A percentile compares a stretch with the other conserved stretches of the same genome.
Conservation (phyloP, 116 monocot species). For the Posidonia oceanica region DNA sequence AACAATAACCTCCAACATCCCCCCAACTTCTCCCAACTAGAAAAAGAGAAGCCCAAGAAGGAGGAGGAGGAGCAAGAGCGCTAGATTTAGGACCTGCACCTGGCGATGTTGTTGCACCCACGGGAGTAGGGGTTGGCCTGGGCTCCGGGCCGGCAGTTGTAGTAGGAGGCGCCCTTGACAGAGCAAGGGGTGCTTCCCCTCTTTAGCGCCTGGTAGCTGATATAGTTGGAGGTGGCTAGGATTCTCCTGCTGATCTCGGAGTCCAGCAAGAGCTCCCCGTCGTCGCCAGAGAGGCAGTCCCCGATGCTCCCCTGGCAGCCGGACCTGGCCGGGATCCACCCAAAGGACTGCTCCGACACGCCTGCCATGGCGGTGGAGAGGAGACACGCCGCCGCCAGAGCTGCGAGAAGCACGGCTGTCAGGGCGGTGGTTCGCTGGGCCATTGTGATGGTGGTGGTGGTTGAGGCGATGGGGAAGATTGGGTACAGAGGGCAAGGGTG, state of each 20-base stretch:
- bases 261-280: slow-evolving; percentile 26
- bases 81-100: slow-evolving; percentile 15
- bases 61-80: not conserved
- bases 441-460: not conserved
- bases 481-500: not conserved
- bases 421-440: not conserved
- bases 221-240: slow-evolving; percentile 24
- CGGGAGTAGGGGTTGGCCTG: slow-evolving; percentile 32
- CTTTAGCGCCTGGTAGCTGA: slow-evolving; percentile 30
- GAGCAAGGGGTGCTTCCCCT: slow-evolving; percentile 25
- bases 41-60: not conserved
- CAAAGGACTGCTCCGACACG: not conserved
- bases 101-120: slow-evolving; percentile 34
- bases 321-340: not conserved
- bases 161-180: slow-evolving; percentile 31
- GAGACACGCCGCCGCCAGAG: not conserved
- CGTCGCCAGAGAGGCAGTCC: not conserved
- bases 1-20: not conserved
- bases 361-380: not conserved
- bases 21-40: not conserved
- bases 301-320: not conserved
- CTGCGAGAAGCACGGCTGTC: not conserved
- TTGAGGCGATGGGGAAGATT: too few species aligned
- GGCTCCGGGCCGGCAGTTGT: slow-evolving; percentile 33
- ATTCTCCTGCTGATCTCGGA: slow-evolving; percentile 36